phyloP scores from a whole-genome alignment of 192 early-diverging fungal genomes.

The Entomortierella beljakovae region DNA sequence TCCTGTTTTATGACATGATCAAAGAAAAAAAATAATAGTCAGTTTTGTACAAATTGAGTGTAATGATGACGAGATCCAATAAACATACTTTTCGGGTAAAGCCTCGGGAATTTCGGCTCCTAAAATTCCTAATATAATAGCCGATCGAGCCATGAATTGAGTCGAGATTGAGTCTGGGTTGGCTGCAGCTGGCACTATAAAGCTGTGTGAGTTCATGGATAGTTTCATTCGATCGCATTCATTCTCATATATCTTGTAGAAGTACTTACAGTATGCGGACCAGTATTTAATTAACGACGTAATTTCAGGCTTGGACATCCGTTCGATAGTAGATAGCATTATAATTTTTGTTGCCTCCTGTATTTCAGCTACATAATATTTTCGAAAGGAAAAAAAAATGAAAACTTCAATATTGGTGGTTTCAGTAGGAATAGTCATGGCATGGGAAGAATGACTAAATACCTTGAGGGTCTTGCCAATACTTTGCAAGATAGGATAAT shows the following conservation, averaged over 20 bases:
- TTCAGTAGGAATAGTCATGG: not conserved
- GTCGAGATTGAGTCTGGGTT: slow-evolving; percentile 45
- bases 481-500: slow-evolving; percentile 79
- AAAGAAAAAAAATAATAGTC: not conserved
- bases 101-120: slow-evolving; percentile 69
- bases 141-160: slow-evolving; percentile 69
- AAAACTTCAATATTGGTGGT: not conserved
- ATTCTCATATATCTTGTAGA: not conserved
- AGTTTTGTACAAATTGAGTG: not conserved
- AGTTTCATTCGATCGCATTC: no score
- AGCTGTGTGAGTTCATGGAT: no score
- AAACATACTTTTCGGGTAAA: slow-evolving; percentile 55
- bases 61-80: not conserved
- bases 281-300: slow-evolving; percentile 73
- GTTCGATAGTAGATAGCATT: slow-evolving; percentile 63
- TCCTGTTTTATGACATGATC: slow-evolving; percentile 24
- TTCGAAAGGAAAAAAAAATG: not conserved
- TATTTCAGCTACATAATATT: slow-evolving; percentile 63
- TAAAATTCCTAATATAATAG: slow-evolving; percentile 82
- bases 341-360: slow-evolving; percentile 72
- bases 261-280: slow-evolving; percentile 69
- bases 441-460: not conserved
- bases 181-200: slow-evolving; percentile 61
- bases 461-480: slow-evolving; percentile 88
- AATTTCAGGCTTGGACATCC: slow-evolving; percentile 62